Percentiles rank a stretch among this genome's conserved stretches.
Conservation (phyloP, 2,329 filamentous ascomycete species). For the Penicillium griseofulvum region DNA sequence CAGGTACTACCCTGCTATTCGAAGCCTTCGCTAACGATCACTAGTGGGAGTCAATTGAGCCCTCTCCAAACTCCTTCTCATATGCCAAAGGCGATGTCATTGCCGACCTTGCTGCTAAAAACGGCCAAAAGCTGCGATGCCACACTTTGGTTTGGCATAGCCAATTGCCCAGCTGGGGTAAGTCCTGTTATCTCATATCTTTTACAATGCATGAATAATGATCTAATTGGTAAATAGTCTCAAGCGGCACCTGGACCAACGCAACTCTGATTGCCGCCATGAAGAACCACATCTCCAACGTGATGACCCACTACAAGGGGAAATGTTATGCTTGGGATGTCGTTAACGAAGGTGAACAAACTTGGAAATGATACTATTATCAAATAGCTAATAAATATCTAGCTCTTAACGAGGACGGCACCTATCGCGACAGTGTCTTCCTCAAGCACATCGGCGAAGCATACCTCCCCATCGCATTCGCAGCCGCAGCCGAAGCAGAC, state of each 20-base stretch:
- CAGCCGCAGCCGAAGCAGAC: constrained; percentile 56
- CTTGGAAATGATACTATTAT: not conserved
- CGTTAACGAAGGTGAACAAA: constrained; percentile 36
- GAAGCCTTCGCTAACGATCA: not conserved
- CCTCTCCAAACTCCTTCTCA: constrained; percentile 55
- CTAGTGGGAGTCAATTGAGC: constrained; percentile 63
- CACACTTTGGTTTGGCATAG: constrained; percentile 57
- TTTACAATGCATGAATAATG: not conserved
- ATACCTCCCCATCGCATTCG: constrained; percentile 49
- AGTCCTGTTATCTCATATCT: not conserved
- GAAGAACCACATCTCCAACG: constrained; percentile 45
- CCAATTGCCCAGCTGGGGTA: constrained; percentile 56
- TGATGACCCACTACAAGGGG: constrained; percentile 37
- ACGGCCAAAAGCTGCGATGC: constrained; percentile 56
- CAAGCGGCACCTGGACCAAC: constrained; percentile 55
- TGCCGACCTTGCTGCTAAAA: constrained; percentile 39
- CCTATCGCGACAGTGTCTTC: constrained; percentile 44
- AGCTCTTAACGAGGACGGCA: constrained; percentile 49
- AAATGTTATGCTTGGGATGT: constrained; percentile 43
- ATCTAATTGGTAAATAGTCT: constrained; percentile 32
- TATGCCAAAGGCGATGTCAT: constrained; percentile 57
- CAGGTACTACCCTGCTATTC: not conserved
- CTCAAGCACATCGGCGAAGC: constrained; percentile 45
- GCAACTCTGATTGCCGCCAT: constrained; percentile 56
- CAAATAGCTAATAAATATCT: not conserved